These are phyloP conservation scores for Porcisia deanei DNA, from an alignment of 208 protist species.

Conservation along the genomic window DNA sequence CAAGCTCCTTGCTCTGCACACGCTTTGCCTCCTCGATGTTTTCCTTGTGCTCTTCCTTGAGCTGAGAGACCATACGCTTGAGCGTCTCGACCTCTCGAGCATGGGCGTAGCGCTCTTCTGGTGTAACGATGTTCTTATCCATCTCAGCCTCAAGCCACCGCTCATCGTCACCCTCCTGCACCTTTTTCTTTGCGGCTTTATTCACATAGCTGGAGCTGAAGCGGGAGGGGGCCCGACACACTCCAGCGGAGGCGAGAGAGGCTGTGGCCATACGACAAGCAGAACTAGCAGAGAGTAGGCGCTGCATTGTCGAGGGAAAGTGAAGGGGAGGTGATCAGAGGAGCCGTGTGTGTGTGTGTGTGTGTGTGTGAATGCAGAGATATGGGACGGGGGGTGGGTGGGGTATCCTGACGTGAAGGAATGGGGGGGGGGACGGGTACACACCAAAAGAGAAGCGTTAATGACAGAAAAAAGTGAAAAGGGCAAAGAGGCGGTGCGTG, in stretches of 20 bases:
- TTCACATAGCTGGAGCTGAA: slow-evolving; percentile 33
- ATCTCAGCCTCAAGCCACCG: slow-evolving; percentile 90
- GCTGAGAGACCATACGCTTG: slow-evolving; percentile 46
- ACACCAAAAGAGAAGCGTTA: background rate
- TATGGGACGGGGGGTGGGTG: background rate
- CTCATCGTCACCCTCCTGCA: slow-evolving; percentile 47
- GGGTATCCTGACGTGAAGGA: background rate
- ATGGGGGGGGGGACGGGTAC: background rate
- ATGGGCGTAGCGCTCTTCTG: slow-evolving; percentile 84
- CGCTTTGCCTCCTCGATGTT: slow-evolving; percentile 41
- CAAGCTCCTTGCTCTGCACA: slow-evolving; percentile 47
- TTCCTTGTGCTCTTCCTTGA: slow-evolving; percentile 52
- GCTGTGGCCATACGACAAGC: slow-evolving; percentile 2
- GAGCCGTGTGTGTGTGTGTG: slow-evolving; percentile 4
- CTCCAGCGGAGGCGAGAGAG: slow-evolving; percentile 9
- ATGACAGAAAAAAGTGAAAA: background rate
- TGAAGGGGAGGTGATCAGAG: background rate
- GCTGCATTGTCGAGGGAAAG: slow-evolving; percentile 14
- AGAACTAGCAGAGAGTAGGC: slow-evolving; percentile 15
- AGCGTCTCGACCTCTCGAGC: slow-evolving; percentile 60
- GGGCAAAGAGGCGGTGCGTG: background rate
- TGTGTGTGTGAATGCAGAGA: background rate
- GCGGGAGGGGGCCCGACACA: slow-evolving; percentile 13
- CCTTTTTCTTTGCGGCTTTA: slow-evolving; percentile 56
- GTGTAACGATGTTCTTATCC: slow-evolving; percentile 76